Evolutionary conservation across 805 yeast species (phyloP).

Genomic region (Metschnikowia baotianmanensis): DNA sequence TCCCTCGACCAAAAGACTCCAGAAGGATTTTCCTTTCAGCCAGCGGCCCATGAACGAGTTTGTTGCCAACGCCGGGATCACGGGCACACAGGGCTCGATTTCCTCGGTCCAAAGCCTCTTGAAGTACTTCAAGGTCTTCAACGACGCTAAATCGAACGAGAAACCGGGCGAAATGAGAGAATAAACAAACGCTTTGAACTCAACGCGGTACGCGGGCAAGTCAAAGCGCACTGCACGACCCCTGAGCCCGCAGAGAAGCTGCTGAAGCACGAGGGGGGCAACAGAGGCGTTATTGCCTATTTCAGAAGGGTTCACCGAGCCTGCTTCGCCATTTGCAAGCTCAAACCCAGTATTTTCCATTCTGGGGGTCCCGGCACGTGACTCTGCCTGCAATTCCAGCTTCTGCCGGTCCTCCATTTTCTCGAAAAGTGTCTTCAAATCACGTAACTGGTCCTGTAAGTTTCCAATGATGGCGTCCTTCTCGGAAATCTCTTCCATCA

Average conservation of each 20-base stretch:
- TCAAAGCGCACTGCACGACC: slow-evolving; percentile 45
- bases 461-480: slow-evolving; percentile 65
- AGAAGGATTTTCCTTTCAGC: slow-evolving; percentile 48
- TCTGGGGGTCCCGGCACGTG: slow-evolving; percentile 18
- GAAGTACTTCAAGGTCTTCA: slow-evolving; percentile 58
- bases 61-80: slow-evolving; percentile 46
- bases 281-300: slow-evolving; percentile 6
- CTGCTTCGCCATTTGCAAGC: neutral
- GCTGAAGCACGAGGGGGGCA: slow-evolving; percentile 14
- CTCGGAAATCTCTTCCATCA: slow-evolving; percentile 56
- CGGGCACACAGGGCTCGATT: slow-evolving; percentile 49
- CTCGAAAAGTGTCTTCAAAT: slow-evolving; percentile 59
- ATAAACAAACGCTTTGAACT: slow-evolving; percentile 43
- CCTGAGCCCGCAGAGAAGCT: slow-evolving; percentile 34
- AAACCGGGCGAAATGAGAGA: slow-evolving; percentile 34
- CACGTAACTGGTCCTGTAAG: slow-evolving; percentile 64
- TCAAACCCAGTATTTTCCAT: slow-evolving; percentile 4
- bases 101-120: slow-evolving; percentile 71
- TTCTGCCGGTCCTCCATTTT: slow-evolving; percentile 47
- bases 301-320: too few species aligned
- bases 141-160: slow-evolving; percentile 34
- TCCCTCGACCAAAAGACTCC: slow-evolving; percentile 73
- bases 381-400: too few species aligned
- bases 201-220: slow-evolving; percentile 37
- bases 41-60: slow-evolving; percentile 40